These are phyloP conservation scores for Helianthus tuberosus DNA, from an alignment of 129 eudicot genomes.

Conservation along the genomic window DNA sequence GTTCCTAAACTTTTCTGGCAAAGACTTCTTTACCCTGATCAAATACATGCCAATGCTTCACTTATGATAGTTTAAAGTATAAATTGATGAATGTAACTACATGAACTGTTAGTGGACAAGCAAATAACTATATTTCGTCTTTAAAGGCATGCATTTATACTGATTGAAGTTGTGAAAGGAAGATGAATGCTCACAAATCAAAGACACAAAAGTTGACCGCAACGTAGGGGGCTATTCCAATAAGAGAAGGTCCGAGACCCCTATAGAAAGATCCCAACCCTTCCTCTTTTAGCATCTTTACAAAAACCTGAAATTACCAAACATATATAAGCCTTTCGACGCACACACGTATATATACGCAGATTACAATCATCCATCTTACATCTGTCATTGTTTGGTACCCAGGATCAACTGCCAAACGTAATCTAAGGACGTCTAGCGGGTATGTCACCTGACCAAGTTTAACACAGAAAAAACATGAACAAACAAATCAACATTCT, in stretches of 20 bases:
- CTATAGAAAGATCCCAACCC: conserved; percentile 77
- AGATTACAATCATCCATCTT: conserved; percentile 14
- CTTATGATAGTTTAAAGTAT: not conserved
- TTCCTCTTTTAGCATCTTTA: conserved; percentile 87
- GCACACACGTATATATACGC: not conserved
- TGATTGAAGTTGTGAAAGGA: not conserved
- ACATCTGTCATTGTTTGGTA: conserved; percentile 83
- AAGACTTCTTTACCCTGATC: conserved; percentile 85
- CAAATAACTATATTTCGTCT: too few species aligned
- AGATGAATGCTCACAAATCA: conserved; percentile 77
- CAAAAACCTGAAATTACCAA: conserved; percentile 54
- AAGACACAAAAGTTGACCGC: conserved; percentile 97
- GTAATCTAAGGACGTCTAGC: conserved; percentile 80
- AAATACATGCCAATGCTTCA: not conserved
- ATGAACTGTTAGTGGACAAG: too few species aligned
- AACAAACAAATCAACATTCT: too few species aligned
- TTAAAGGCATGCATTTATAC: too few species aligned
- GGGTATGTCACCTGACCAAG: conserved; percentile 80
- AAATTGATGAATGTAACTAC: not conserved
- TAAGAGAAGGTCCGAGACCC: conserved; percentile 91
- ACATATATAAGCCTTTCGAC: not conserved
- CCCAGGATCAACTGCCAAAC: conserved; percentile 97
- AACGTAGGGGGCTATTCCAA: conserved; percentile 94
- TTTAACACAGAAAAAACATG: not conserved
- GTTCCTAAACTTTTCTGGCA: conserved; percentile 87